Evolutionary conservation across 106 monocot genomes (phyloP).

Genomic region (Agapanthus africanus): DNA sequence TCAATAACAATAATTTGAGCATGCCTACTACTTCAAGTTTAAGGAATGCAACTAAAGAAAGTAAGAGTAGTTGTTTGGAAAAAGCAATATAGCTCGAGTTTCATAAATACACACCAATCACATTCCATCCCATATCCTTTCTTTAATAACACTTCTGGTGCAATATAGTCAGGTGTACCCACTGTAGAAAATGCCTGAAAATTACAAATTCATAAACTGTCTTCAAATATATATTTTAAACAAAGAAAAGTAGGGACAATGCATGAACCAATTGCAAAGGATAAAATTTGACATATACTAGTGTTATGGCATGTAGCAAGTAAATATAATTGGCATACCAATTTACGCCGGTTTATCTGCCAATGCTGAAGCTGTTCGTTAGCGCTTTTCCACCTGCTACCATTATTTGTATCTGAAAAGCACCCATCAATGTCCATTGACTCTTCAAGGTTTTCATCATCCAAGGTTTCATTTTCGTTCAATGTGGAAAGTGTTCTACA

Average conservation of each 20-base stretch:
- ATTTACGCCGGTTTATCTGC: slow-evolving; percentile 88
- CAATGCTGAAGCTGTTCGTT: slow-evolving; percentile 94
- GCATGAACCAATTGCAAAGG: slow-evolving; percentile 2
- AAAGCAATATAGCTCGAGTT: background rate
- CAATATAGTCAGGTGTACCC: slow-evolving; percentile 97
- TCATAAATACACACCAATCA: slow-evolving; percentile 67
- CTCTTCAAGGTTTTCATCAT: slow-evolving; percentile 71
- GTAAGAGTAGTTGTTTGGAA: background rate
- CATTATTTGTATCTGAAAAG: slow-evolving; percentile 45
- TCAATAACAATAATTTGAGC: background rate
- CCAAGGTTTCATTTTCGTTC: slow-evolving; percentile 89
- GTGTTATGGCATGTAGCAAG: background rate
- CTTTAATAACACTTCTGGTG: slow-evolving; percentile 96
- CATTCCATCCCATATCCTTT: slow-evolving; percentile 99
- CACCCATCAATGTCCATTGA: slow-evolving; percentile 94
- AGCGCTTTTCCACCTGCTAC: slow-evolving; percentile 76
- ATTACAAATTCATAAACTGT: slow-evolving; percentile 10
- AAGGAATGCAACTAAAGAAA: background rate
- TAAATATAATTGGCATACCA: slow-evolving; percentile 35
- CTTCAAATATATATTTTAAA: background rate
- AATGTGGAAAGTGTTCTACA: slow-evolving; percentile 73
- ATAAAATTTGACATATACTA: background rate
- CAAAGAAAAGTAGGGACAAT: background rate
- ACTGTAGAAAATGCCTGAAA: slow-evolving; percentile 93
- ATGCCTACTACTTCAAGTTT: background rate